Evolutionary conservation across 164 flowering plant species (phyloP).

Genomic region (Paratinospora sagittata): DNA sequence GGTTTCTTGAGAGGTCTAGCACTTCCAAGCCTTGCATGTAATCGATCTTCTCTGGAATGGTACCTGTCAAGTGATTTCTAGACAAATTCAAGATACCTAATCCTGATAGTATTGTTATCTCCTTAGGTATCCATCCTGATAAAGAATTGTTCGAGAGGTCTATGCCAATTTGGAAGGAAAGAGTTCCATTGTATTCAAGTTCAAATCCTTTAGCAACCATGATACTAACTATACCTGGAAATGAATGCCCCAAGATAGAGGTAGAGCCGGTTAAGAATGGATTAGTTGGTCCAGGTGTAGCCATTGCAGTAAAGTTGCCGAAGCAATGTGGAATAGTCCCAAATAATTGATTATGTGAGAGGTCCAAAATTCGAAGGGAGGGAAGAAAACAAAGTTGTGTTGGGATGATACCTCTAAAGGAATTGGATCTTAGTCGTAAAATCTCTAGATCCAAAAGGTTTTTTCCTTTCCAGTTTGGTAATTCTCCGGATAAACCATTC

Average conservation of each 20-base stretch:
- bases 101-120: slow-evolving; percentile 1
- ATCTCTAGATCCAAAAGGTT: neutral
- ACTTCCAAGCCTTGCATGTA: neutral
- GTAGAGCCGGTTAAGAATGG: neutral
- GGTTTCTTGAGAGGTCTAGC: slow-evolving; percentile 4
- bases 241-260: neutral
- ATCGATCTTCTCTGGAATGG: slow-evolving; percentile 5
- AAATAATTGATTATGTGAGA: slow-evolving; percentile 10
- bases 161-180: neutral
- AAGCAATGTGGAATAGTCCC: slow-evolving; percentile 3
- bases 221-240: neutral
- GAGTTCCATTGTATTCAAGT: slow-evolving; percentile 5
- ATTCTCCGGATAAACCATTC: slow-evolving; percentile 29
- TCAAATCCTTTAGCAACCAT: neutral
- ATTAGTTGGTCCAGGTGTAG: neutral
- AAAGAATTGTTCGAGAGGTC: neutral
- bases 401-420: slow-evolving; percentile 24
- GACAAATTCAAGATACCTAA: neutral
- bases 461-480: slow-evolving; percentile 25
- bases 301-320: slow-evolving; percentile 6
- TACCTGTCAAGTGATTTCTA: neutral
- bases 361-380: slow-evolving; percentile 28
- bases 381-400: slow-evolving; percentile 15
- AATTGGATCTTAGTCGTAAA: slow-evolving; percentile 24
- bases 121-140: slow-evolving; percentile 3